Base-by-base conservation (phyloP, 306 rosid species). In the Pueraria montana region DNA sequence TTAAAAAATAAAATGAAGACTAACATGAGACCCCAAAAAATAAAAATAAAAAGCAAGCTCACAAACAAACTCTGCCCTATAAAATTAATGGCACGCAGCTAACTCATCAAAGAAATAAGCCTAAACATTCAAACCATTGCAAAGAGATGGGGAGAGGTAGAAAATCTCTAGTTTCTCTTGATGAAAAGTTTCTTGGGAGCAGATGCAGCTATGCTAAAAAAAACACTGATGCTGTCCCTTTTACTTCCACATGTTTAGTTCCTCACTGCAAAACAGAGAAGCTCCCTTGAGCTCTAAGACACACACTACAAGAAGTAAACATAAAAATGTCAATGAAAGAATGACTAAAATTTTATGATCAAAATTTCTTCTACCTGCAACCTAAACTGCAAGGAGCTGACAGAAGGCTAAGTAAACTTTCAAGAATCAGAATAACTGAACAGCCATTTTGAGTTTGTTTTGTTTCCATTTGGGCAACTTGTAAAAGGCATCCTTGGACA, bases 381-480 rank as follows among this genome's bases (percentile, higher is more conserved):
- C 74, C 74, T 71, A 73, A 69, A 85, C 87, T 81, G 88, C 86
- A 83, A 90, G 81, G 61, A 78, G 87, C 82, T 76, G 83, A 89
- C 78, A 86, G 81, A 88, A 80, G 79, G 78, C 46, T 4, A 71
- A 72, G 78, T 84, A 40, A 9, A 61, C 77, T 69, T 69, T 45
- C 24, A 83, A 86, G 79, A 78, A 79, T 94, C 91, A 94, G 88
- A 94, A 94, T 73, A 94, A 84, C 70, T 91, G 95, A 89, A 94
- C 75, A 78, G 98, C 95, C 93, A 92, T 92, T 85, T 94, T 94
- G 59, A 89, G 90, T 90, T 94, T 94, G 90, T 92, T 94, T 85
- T 94, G 98, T 83, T 94, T 94, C 98, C 98, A 94, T 86, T 91
- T 94, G 38, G 98, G 97, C 75, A 94, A 87, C 92, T 92, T 94